Conservation (phyloP, 352 stramenopile genomes). For the Phytophthora europaea region DNA sequence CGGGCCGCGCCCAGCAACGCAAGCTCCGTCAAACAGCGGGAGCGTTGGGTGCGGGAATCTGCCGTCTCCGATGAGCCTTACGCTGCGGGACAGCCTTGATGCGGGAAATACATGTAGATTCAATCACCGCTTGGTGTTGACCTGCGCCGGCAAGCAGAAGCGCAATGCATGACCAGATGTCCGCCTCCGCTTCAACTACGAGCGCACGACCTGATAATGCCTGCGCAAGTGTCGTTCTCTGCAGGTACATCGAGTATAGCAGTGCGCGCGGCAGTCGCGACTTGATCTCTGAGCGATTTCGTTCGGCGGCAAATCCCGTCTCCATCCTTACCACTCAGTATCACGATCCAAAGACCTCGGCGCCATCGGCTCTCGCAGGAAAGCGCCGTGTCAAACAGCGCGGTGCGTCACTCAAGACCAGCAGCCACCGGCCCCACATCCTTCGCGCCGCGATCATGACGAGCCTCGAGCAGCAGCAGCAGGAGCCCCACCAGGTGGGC, state of each 20-base stretch:
- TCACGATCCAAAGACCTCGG: slow-evolving; percentile 10
- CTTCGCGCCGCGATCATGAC: slow-evolving; percentile 22
- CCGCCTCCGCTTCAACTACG: slow-evolving; percentile 13
- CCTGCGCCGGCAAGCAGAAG: slow-evolving; percentile 8
- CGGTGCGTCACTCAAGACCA: slow-evolving; percentile 16
- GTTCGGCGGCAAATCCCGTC: not conserved
- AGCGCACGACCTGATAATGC: slow-evolving; percentile 17
- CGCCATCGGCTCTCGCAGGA: slow-evolving; percentile 5
- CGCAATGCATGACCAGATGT: slow-evolving; percentile 19
- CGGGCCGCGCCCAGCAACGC: not conserved
- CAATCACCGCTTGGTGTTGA: slow-evolving; percentile 25
- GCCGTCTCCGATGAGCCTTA: not conserved
- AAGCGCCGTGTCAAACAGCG: slow-evolving; percentile 11
- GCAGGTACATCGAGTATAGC: slow-evolving; percentile 8
- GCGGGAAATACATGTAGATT: slow-evolving; percentile 9
- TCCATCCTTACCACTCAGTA: slow-evolving; percentile 8
- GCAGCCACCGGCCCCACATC: slow-evolving; percentile 7
- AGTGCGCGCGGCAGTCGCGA: not conserved
- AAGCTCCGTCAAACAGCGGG: slow-evolving; percentile 2
- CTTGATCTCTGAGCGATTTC: not conserved
- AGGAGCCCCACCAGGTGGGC: slow-evolving; percentile 52
- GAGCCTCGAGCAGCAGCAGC: slow-evolving; percentile 38
- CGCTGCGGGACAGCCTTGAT: not conserved
- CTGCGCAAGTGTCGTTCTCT: not conserved
- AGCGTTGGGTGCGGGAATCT: not conserved